Evolutionary conservation across 257 asterid species (phyloP), one percentile per base, ranked within the genome.

Genomic region (Henckelia pumila): DNA sequence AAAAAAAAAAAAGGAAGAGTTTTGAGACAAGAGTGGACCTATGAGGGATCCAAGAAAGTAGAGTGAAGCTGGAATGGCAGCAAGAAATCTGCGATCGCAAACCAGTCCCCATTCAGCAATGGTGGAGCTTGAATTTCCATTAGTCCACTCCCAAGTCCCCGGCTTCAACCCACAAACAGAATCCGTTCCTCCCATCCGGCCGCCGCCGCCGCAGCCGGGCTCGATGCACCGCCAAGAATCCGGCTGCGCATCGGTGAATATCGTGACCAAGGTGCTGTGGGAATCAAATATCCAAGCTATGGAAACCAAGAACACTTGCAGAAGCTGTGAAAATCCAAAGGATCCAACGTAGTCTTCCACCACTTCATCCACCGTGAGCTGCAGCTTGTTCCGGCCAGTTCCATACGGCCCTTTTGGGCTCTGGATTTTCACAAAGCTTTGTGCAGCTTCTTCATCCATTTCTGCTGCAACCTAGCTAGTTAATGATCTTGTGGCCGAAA

Each of bases 61-160:
- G 59, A 81, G 81, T 52, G 92, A 85, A 3, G 92, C 76, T 16
- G 92, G 92, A 20, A 85, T 49, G 61, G 88, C 92, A 52, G 92
- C 88, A 33, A 81, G 83, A 73, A 78, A 80, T 76, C 82, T 73
- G 4, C 76, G 73, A 62, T 85, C 91, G 75, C 91, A 85, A 7
- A 81, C 74, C 47, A 85, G 70, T 11, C 85, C 84, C 91, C 91
- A 85, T 62, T 85, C 91, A 62, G 88, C 86, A 77, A 85, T 71
- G 7, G 80, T 85, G 56, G 88, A 80, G 66, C 81, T 85, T 63
- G 72, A 13, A 60, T 79, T 77, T 28, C 85, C 88, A 58, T 76
- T 79, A 35, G 50, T 66, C 91, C 91, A 85, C 63, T 85, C 86
- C 88, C 88, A 85, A 53, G 82, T 83, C 52, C 85, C 91, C 6